phyloP scores from a whole-genome alignment of 441 rosid species.

The Cnidoscolus chayamansa region DNA sequence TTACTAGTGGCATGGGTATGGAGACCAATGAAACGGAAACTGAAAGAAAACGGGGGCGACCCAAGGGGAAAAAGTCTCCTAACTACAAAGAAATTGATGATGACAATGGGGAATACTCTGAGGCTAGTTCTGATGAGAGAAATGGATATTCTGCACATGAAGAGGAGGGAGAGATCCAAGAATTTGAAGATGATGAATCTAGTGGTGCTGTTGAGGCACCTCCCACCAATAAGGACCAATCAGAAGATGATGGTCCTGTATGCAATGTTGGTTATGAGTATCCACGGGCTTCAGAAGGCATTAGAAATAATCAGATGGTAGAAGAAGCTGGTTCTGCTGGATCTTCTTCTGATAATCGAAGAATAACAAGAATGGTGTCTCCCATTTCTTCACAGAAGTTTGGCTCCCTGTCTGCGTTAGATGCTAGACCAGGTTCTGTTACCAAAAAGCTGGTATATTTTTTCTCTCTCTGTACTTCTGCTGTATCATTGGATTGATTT shows the following conservation, averaged over 20 bases:
- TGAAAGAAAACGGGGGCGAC: conserved; percentile 88
- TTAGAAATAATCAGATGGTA: conserved; percentile 44
- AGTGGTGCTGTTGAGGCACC: conserved; percentile 62
- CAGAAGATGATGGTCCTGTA: conserved; percentile 70
- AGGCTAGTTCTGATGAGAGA: conserved; percentile 91
- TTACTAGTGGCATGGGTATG: conserved; percentile 42
- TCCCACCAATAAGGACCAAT: conserved; percentile 59
- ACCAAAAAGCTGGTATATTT: conserved; percentile 73
- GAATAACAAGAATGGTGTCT: conserved; percentile 61
- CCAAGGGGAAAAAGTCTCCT: conserved; percentile 83
- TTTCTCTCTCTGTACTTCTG: conserved; percentile 24
- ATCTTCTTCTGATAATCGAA: conserved; percentile 78
- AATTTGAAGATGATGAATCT: conserved; percentile 82
- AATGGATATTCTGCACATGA: conserved; percentile 72
- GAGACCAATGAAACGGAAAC: conserved; percentile 55
- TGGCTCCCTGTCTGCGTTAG: conserved; percentile 95
- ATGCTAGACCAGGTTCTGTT: conserved; percentile 81
- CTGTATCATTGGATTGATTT: conserved; percentile 17
- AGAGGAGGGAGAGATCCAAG: conserved; percentile 86
- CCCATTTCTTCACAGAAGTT: conserved; percentile 93
- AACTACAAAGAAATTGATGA: conserved; percentile 97
- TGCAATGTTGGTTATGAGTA: conserved; percentile 54
- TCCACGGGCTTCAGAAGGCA: conserved; percentile 49
- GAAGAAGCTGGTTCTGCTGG: conserved; percentile 87
- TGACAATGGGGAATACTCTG: conserved; percentile 84